Base-by-base conservation (phyloP, 768 basidiomycete species). In the Chalciporus pseudorubinellus region DNA sequence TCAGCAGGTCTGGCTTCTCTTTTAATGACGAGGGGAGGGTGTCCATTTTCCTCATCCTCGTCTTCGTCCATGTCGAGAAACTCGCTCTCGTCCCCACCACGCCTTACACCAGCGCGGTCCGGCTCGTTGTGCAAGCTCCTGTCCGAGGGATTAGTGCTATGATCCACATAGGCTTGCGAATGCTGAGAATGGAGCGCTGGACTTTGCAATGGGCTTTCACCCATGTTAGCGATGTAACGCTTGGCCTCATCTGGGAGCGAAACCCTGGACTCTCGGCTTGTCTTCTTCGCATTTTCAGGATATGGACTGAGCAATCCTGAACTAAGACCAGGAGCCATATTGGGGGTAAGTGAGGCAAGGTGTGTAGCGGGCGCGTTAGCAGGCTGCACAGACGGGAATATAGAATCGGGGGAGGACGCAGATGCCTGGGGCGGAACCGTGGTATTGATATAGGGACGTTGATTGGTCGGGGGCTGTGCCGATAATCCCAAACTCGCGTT, bases 201-300 rank as follows among this genome's bases (percentile, higher is more conserved):
- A 60, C 81, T 85, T 22, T 79, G 69, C 8, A 72, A 62, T 3
- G 87, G 84, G 5, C 82, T 84, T 50, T 89, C 87, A 33, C 69
- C 70, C 78, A 87, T 83, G 58, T 77, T 81, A 33, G 81, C 76
- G 50, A 89, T 84, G 60, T 88, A 90, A 43, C 79, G 82, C 56
- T 75, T 81, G 14, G 89, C 85, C 65, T 92, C 90, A 48, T 90
- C 87, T 1, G 89, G 86, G 33, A 90, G 74, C 29, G 84, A 81
- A 44, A 85, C 79, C 20, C 79, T 77, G 9, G 87, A 89, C 45
- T 85, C 84, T 48, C 84, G 79, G n/a, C 80, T 79, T 16, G 74
- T 57, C 6, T 70, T 64, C n/a, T 66, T 65, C 19, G 68, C 66
- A 53, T 63, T 62, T 61, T 74, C 68, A 18, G 64, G 56, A 38